Evolutionary conservation across 2,329 filamentous ascomycete genomes (phyloP).

Genomic region (Fusarium sarcochroum): DNA sequence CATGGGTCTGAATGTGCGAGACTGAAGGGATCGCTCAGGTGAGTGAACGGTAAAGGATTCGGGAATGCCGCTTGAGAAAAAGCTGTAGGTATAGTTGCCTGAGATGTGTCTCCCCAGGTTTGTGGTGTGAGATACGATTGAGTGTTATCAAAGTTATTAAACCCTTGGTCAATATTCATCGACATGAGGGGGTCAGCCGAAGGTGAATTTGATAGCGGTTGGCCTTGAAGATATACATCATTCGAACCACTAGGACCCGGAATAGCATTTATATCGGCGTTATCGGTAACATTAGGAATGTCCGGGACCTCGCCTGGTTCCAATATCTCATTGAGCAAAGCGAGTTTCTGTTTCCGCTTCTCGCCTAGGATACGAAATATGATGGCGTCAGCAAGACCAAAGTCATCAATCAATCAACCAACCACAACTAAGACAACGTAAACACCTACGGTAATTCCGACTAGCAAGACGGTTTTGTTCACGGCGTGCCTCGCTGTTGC

Average conservation of each 20-base stretch:
- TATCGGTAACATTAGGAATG: background rate
- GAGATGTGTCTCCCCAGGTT: background rate
- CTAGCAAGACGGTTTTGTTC: constrained; percentile 49
- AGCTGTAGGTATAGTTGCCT: background rate
- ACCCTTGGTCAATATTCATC: background rate
- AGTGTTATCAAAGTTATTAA: background rate
- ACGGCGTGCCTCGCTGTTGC: constrained; percentile 45
- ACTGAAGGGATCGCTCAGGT: background rate
- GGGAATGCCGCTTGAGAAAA: background rate
- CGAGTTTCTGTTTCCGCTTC: constrained; percentile 60
- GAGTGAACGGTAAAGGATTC: background rate
- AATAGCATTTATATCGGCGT: background rate
- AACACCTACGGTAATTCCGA: constrained; percentile 52
- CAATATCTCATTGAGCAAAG: constrained; percentile 56
- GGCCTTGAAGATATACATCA: constrained; percentile 4
- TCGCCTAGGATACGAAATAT: constrained; percentile 52
- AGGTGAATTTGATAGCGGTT: background rate
- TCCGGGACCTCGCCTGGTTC: constrained; percentile 38
- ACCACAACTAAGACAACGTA: constrained; percentile 21
- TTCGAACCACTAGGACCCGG: background rate
- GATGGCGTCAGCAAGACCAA: constrained; percentile 32
- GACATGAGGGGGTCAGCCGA: constrained; percentile 1
- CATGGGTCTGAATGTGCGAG: constrained; percentile 7
- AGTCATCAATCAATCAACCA: background rate
- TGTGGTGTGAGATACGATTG: background rate